Evolutionary conservation across 2,329 filamentous ascomycete species (phyloP), one percentile per base, ranked within the genome.

Genomic region (Talaromyces sp.): DNA sequence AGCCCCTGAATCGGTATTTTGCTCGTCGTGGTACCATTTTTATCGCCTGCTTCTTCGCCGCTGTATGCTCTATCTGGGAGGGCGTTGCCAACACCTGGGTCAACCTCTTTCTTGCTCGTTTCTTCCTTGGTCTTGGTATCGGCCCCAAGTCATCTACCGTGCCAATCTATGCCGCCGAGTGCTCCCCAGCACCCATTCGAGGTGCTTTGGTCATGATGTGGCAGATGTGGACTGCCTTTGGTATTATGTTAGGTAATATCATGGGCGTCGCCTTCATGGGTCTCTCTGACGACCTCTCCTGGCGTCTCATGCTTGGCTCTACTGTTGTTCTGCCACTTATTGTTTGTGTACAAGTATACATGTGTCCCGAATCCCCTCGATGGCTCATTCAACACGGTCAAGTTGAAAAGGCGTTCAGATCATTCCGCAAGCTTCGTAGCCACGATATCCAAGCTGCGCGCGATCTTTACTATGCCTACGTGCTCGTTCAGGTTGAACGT

Each of bases 261-360:
- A 81, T 82, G 72, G 81, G 80, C 14, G 79, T 83, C 22, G 81
- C 80, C 8, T 82, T 83, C 66, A 76, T 76, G 70, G 69, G 71
- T n/a, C 67, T 78, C 10, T 69, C 73, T 35, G 58, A 79, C 24
- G 85, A 87, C 31, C 81, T 84, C 31, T 78, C 87, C 68, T 91
- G 89, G 88, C 84, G 88, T 35, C 78, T 90, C 37, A 90, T 90
- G 86, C 83, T 91, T 71, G 87, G 84, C 2, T 89, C 87, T 8
- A 88, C 88, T 8, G 84, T 89, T 68, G 81, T 89, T 1, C 85
- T 86, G 3, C 84, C 85, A 19, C 74, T 89, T 7, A 70, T 87
- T 48, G 85, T 87, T 64, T 85, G 83, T 70, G 74, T 71, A 9
- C 79, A 88, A 22, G 88, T 91, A 69, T 92, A 85, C 74, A 80